phyloP scores from a whole-genome alignment of 208 protist genomes.

The Crithidia mellificae region DNA sequence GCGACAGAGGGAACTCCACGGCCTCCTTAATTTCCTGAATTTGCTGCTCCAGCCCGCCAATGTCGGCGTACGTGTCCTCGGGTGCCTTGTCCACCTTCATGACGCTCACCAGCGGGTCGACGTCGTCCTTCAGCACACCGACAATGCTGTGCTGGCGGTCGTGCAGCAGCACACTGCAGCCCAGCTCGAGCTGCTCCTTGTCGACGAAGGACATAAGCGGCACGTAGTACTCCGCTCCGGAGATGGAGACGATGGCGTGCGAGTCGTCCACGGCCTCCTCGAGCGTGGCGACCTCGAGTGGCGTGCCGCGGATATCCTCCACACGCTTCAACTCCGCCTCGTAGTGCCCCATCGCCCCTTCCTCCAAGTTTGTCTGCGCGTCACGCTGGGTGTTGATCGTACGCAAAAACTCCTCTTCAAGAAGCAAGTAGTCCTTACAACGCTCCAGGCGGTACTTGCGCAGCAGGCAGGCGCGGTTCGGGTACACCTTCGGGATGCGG shows the following conservation, averaged over 20 bases:
- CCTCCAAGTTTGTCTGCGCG: constrained; percentile 80
- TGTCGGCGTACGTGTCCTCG: constrained; percentile 98
- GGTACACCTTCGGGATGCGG: constrained; percentile 92
- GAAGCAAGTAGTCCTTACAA: constrained; percentile 99
- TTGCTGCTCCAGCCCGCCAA: constrained; percentile 97
- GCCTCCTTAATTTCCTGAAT: constrained; percentile 97
- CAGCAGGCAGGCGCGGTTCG: constrained; percentile 97
- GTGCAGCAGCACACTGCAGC: constrained; percentile 97
- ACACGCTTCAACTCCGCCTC: constrained; percentile 96
- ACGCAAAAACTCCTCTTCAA: constrained; percentile 99
- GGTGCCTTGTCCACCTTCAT: constrained; percentile 99
- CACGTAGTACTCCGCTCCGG: constrained; percentile 99
- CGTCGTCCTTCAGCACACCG: constrained; percentile 98
- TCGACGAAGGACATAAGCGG: constrained; percentile 99
- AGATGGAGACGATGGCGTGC: constrained; percentile 98
- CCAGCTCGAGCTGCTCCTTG: constrained; percentile 98
- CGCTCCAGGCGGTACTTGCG: constrained; percentile 97
- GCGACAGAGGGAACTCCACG: constrained; percentile 98
- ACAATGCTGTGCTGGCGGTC: constrained; percentile 97
- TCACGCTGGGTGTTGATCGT: constrained; percentile 79
- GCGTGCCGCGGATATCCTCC: constrained; percentile 98
- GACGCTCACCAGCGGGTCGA: constrained; percentile 98
- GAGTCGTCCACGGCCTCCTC: constrained; percentile 99
- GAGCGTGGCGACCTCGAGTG: constrained; percentile 97
- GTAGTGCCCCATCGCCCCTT: constrained; percentile 83